Percentiles rank a stretch among this genome's conserved stretches.
Conservation (phyloP, 164 flowering plant species). For the Amborella trichopoda region DNA sequence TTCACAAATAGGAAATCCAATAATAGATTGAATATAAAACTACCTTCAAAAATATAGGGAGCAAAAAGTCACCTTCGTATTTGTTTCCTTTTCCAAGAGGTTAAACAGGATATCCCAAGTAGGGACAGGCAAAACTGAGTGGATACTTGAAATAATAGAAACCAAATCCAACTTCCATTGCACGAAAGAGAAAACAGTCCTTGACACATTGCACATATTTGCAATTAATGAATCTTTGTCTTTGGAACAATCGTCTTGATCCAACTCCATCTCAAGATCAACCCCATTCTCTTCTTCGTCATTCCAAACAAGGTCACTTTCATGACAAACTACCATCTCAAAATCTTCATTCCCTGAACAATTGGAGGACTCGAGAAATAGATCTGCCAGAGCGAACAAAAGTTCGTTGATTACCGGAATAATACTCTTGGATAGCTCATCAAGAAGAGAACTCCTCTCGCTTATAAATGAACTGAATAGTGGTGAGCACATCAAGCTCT, state of each 20-base stretch:
- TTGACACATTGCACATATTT: constrained; percentile 18
- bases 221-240: constrained; percentile 30
- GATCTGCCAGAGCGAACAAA: constrained; percentile 34
- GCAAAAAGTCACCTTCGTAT: constrained; percentile 34
- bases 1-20: neutral
- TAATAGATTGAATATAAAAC: no score
- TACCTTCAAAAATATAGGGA: neutral
- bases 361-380: constrained; percentile 32
- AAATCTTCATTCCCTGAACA: constrained; percentile 17
- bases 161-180: constrained; percentile 61
- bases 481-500: constrained; percentile 39
- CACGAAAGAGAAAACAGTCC: constrained; percentile 17
- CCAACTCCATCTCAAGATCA: constrained; percentile 91
- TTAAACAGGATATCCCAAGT: constrained; percentile 65
- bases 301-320: no score
- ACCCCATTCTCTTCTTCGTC: no score
- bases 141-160: constrained; percentile 53
- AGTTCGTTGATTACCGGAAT: constrained; percentile 41
- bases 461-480: constrained; percentile 22
- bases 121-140: constrained; percentile 36
- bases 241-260: constrained; percentile 36
- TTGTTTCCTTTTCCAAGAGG: constrained; percentile 48
- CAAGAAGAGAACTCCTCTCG: constrained; percentile 18
- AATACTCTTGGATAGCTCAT: constrained; percentile 18
- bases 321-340: no score